Percentiles rank a stretch among this genome's conserved stretches.
Evolutionary conservation across 2,329 filamentous ascomycete genomes (phyloP).

Genomic region (Microascus cirrosus): DNA sequence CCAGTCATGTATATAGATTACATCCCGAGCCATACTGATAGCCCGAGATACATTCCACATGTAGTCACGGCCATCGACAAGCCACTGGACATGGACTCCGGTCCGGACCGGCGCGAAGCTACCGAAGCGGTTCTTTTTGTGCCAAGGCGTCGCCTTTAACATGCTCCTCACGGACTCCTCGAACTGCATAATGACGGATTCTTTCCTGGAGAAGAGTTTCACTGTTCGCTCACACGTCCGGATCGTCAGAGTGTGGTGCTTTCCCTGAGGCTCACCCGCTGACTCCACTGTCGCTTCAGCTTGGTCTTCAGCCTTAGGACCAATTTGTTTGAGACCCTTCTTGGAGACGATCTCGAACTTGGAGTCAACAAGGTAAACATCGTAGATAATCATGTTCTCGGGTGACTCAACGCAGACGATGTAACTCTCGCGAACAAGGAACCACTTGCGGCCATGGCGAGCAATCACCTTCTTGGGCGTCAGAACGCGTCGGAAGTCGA

Average conservation of each 20-base stretch:
- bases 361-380: constrained; percentile 92
- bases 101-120: constrained; percentile 87
- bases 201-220: constrained; percentile 82
- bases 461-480: constrained; percentile 69
- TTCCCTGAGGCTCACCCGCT: constrained; percentile 13
- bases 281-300: constrained; percentile 2
- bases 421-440: constrained; percentile 94
- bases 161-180: constrained; percentile 87
- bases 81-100: constrained; percentile 86
- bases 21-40: constrained; percentile 93
- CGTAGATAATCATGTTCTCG: constrained; percentile 97
- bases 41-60: constrained; percentile 99
- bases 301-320: constrained; percentile 42
- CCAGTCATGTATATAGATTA: constrained; percentile 99
- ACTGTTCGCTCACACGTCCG: constrained; percentile 86
- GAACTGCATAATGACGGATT: constrained; percentile 81
- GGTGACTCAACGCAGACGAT: constrained; percentile 97
- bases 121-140: constrained; percentile 72
- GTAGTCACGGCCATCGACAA: constrained; percentile 93
- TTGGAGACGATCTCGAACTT: constrained; percentile 76
- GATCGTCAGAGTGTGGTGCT: constrained; percentile 82
- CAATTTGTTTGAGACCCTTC: constrained; percentile 42
- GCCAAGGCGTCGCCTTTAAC: constrained; percentile 74
- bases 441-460: constrained; percentile 90
- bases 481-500: constrained; percentile 74